phyloP scores from a whole-genome alignment of 2,329 filamentous ascomycete genomes.

The Xylaria sp. region DNA sequence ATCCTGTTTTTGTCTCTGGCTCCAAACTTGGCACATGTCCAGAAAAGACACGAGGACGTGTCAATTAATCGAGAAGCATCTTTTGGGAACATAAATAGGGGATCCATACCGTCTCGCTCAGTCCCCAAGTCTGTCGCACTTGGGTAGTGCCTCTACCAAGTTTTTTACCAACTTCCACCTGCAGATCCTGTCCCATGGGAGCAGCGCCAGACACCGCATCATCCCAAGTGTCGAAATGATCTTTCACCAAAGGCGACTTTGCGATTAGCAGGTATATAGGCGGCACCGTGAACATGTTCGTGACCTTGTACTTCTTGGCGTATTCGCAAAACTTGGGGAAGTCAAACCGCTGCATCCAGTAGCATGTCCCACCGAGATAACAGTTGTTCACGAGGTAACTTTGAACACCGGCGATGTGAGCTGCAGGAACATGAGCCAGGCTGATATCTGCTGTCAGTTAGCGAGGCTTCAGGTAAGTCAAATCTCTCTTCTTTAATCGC shows the following conservation, averaged over 20 bases:
- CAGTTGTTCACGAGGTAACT: conserved; percentile 55
- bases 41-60: not conserved
- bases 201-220: conserved; percentile 64
- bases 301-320: conserved; percentile 60
- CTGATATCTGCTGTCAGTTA: conserved; percentile 16
- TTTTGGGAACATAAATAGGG: not conserved
- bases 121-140: conserved; percentile 66
- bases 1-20: too few species aligned
- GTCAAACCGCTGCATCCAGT: conserved; percentile 72
- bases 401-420: conserved; percentile 59
- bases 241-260: conserved; percentile 63
- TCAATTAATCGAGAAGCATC: not conserved
- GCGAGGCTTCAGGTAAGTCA: not conserved
- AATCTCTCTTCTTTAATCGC: not conserved
- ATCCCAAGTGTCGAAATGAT: conserved; percentile 63
- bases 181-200: conserved; percentile 64
- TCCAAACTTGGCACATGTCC: not conserved
- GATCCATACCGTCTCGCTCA: conserved; percentile 63
- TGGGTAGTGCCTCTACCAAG: conserved; percentile 54
- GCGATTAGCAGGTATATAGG: conserved; percentile 69
- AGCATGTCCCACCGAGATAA: conserved; percentile 59
- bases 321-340: conserved; percentile 65
- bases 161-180: conserved; percentile 60
- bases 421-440: conserved; percentile 55
- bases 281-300: conserved; percentile 67